phyloP scores from a whole-genome alignment of 1,284 basidiomycete genomes.

The Farysia itapuensis region DNA sequence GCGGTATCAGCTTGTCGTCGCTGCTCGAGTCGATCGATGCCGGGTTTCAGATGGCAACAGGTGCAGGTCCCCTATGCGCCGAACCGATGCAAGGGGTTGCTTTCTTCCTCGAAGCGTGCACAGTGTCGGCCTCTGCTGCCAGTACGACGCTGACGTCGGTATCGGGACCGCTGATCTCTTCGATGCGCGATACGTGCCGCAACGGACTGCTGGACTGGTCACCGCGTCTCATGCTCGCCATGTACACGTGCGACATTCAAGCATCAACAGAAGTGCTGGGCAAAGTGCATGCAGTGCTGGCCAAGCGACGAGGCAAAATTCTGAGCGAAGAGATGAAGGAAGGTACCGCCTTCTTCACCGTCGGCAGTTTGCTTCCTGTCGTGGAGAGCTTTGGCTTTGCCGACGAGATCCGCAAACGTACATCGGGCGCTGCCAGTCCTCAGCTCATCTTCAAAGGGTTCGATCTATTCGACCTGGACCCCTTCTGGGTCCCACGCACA shows the following conservation, averaged over 20 bases:
- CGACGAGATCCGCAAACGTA: conserved; percentile 93
- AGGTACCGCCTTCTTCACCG: conserved; percentile 90
- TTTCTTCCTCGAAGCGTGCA: conserved; percentile 79
- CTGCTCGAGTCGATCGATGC: conserved; percentile 70
- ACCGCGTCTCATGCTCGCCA: conserved; percentile 91
- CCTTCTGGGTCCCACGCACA: conserved; percentile 98
- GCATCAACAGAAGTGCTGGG: conserved; percentile 95
- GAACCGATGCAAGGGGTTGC: conserved; percentile 93
- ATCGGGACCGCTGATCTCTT: conserved; percentile 83
- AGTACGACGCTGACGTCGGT: conserved; percentile 68
- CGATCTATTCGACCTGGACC: conserved; percentile 66
- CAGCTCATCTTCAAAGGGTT: conserved; percentile 92
- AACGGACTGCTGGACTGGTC: conserved; percentile 94
- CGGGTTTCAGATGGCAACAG: conserved; percentile 91
- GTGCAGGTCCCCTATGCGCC: conserved; percentile 89
- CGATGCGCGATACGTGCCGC: conserved; percentile 83
- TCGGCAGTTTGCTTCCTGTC: conserved; percentile 87
- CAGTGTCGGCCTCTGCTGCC: conserved; percentile 14
- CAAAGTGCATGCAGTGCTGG: conserved; percentile 94
- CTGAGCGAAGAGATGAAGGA: conserved; percentile 98
- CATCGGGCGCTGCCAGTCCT: conserved; percentile 92
- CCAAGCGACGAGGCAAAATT: conserved; percentile 84
- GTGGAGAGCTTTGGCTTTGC: conserved; percentile 97
- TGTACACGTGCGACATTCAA: conserved; percentile 99
- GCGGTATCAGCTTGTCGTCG: conserved; percentile 12